Conservation (phyloP, 176 grass and related monocot genomes). For the Aegilops sharonensis region DNA sequence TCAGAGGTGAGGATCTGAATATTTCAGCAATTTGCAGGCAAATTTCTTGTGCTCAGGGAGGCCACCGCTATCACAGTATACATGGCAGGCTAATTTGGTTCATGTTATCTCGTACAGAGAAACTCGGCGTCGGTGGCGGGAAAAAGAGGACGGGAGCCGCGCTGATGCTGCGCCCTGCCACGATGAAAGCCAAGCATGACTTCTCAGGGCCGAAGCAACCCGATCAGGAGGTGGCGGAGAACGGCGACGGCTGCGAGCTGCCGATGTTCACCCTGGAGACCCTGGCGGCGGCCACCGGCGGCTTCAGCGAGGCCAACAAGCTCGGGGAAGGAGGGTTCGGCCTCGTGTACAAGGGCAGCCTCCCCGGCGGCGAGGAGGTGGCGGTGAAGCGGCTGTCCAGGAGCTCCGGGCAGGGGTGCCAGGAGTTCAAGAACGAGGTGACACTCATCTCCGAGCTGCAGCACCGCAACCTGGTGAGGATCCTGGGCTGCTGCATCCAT, state of each 20-base stretch:
- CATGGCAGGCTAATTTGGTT: neutral
- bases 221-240: slow-evolving; percentile 42
- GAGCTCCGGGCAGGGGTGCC: slow-evolving; percentile 54
- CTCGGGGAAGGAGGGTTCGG: slow-evolving; percentile 93
- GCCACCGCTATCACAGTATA: too few relatives aligned
- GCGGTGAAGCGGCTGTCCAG: slow-evolving; percentile 71
- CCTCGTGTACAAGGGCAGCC: slow-evolving; percentile 72
- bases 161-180: neutral
- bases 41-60: neutral
- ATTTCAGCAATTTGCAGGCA: neutral
- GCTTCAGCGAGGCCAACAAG: slow-evolving; percentile 60
- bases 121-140: slow-evolving; percentile 15
- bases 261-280: slow-evolving; percentile 57
- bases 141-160: neutral
- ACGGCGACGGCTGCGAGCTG: slow-evolving; percentile 53
- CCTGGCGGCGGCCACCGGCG: slow-evolving; percentile 50
- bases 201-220: slow-evolving; percentile 40
- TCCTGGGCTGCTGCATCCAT: slow-evolving; percentile 67
- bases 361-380: slow-evolving; percentile 40
- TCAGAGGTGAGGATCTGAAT: slow-evolving; percentile 30
- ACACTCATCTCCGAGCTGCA: slow-evolving; percentile 66
- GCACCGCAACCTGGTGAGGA: slow-evolving; percentile 59
- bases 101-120: slow-evolving; percentile 5
- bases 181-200: slow-evolving; percentile 1
- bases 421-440: slow-evolving; percentile 78